Evolutionary conservation across 169 alveolate species (phyloP).

Genomic region (Plasmodium cynomolgi): DNA sequence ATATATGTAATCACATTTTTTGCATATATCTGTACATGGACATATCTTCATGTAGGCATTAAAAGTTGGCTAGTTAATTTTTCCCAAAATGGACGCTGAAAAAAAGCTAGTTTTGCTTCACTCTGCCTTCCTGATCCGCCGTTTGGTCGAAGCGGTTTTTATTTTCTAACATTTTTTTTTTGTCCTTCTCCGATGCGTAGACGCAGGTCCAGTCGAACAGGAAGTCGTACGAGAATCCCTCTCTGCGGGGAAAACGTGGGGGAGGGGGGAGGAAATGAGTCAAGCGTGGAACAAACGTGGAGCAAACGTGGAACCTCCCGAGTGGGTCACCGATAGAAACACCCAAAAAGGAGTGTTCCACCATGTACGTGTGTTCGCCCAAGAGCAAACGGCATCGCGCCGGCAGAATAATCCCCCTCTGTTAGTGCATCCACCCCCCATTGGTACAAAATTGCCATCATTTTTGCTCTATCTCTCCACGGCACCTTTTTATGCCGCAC

Average conservation of each 20-base stretch:
- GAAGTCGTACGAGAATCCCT: slow-evolving; percentile 95
- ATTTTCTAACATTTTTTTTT: slow-evolving; percentile 75
- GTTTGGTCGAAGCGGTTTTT: slow-evolving; percentile 75
- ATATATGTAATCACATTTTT: background rate
- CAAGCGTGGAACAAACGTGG: too few species aligned
- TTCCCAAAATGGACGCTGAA: background rate
- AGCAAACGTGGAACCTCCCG: too few species aligned
- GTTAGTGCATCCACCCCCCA: too few species aligned
- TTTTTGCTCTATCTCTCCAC: background rate
- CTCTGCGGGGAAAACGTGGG: slow-evolving; percentile 78
- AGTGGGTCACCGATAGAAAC: background rate
- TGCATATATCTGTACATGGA: background rate
- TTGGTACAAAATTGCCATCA: background rate
- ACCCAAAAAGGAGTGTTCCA: background rate
- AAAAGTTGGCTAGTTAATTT: background rate
- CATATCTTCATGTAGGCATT: background rate
- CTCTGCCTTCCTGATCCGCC: slow-evolving; percentile 77
- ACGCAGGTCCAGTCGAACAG: slow-evolving; percentile 96
- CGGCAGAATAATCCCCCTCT: background rate
- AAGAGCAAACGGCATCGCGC: background rate
- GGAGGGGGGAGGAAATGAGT: background rate
- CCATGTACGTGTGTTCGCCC: background rate
- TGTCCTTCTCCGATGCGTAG: slow-evolving; percentile 84
- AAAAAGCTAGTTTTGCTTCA: slow-evolving; percentile 62
- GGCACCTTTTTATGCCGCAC: background rate